Percentiles rank a stretch among this genome's conserved stretches.
These are phyloP conservation scores for Cryptosporidium meleagridis DNA, from an alignment of 169 alveolate genomes.

Conservation along the genomic window DNA sequence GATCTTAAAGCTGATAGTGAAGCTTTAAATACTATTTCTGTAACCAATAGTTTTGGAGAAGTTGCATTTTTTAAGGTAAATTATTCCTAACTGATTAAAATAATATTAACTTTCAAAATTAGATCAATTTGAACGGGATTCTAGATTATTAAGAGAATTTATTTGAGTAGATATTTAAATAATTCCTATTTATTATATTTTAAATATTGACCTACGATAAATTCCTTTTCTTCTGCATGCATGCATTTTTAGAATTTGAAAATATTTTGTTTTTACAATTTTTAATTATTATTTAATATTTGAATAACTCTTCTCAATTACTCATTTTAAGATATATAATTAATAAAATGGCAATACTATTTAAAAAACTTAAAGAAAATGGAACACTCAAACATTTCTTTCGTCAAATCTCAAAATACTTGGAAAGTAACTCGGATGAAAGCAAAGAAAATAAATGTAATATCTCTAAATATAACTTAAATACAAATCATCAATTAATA, in stretches of 20 bases:
- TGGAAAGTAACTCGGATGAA: background rate
- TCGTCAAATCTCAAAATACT: background rate
- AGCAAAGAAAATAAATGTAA: background rate
- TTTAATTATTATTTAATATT: no score
- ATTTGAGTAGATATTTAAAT: background rate
- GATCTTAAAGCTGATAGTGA: background rate
- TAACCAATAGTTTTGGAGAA: conserved; percentile 37
- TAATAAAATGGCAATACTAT: background rate
- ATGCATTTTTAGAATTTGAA: background rate
- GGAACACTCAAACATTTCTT: background rate
- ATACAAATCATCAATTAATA: background rate
- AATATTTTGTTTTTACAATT: background rate
- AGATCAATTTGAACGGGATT: conserved; percentile 33
- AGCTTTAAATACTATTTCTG: background rate
- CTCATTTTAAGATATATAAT: background rate
- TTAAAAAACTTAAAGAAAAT: background rate
- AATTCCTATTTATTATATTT: background rate
- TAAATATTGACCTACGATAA: background rate
- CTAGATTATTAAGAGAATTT: conserved; percentile 22
- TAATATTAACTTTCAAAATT: background rate
- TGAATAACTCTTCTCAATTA: background rate
- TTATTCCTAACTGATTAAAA: background rate
- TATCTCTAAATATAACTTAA: background rate
- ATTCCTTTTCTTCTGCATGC: background rate
- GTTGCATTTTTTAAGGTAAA: conserved; percentile 55